Evolutionary conservation across 495 filamentous ascomycete genomes (phyloP), one percentile per base, ranked within the genome.

Genomic region (Margaritispora aquatica): DNA sequence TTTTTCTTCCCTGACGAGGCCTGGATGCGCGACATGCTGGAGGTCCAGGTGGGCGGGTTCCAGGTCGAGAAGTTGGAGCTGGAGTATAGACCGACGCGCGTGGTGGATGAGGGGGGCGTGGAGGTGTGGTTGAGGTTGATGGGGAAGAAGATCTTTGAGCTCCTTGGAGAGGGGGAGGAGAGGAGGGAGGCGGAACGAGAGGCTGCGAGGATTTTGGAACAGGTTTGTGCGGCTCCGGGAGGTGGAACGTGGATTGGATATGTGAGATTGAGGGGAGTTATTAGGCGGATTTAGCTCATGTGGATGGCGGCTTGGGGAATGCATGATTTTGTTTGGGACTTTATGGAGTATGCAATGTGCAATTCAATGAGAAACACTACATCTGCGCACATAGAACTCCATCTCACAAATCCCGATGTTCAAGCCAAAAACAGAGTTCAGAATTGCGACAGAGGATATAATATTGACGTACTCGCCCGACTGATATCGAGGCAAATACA

Each of bases 1-100:
- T 92, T 89, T 88, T 88, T 86, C 63, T 91, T 91, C 66, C 84
- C 88, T 0, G 84, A 82, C 31, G 84, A 83, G 59, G 44, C 51
- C 15, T 62, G 65, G 26, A 82, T 77, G 76, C 67, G 57, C 22
- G 58, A 68, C 9, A 70, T 81, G 56, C 68, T 90, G 61, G 77
- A 80, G 60, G 63, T 71, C 19, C 69, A 69, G 0, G 55, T 60
- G 15, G 63, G 63, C 1, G 87, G 86, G 7, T 90, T 87, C 67
- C 68, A 70, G 55, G 80, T 89, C 0, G 81, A 84, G 68, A 73
- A 69, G 51, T 66, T 81, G 10, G 87, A 90, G 77, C 65, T 71
- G 17, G 86, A 88, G 69, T 84, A 85, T 67, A 66, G 88, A 54
- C 85, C 88, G 23, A 89, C 85, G 29, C 62, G 55, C 23, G 73